Percentiles rank a stretch among this genome's conserved stretches.
Evolutionary conservation across 2,329 filamentous ascomycete genomes (phyloP).

Genomic region (Nemania bipapillata): DNA sequence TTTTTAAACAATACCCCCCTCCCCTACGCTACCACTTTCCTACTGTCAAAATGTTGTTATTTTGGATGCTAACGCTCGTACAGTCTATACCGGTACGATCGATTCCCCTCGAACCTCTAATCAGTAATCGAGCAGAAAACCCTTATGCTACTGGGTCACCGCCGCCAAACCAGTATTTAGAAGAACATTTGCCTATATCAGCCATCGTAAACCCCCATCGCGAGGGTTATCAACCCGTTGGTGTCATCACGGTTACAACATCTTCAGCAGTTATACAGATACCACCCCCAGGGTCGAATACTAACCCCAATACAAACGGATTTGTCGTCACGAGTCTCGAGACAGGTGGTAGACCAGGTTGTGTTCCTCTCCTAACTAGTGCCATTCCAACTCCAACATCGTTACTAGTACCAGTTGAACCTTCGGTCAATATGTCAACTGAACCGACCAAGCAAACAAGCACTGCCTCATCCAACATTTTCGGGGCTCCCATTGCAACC

Average conservation of each 20-base stretch:
- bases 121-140: conserved; percentile 14
- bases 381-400: conserved; percentile 55
- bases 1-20: neutral
- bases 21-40: conserved; percentile 24
- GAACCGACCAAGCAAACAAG: conserved; percentile 45
- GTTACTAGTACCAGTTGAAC: conserved; percentile 45
- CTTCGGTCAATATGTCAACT: conserved; percentile 35
- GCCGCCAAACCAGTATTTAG: conserved; percentile 11
- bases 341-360: conserved; percentile 42
- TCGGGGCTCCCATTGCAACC: conserved; percentile 65
- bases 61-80: conserved; percentile 47
- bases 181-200: conserved; percentile 35
- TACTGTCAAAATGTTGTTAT: conserved; percentile 42
- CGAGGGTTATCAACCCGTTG: conserved; percentile 46
- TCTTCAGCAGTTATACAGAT: conserved; percentile 52
- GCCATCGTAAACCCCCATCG: conserved; percentile 33
- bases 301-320: conserved; percentile 51
- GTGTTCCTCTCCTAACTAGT: conserved; percentile 47
- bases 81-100: conserved; percentile 43
- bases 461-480: conserved; percentile 60
- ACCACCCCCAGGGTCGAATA: conserved; percentile 47
- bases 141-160: neutral
- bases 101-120: conserved; percentile 35
- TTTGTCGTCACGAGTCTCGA: conserved; percentile 51
- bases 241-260: conserved; percentile 49